These are phyloP conservation scores for Astrothelium subdiscretum DNA, from an alignment of 495 filamentous ascomycete genomes.

Conservation along the genomic window DNA sequence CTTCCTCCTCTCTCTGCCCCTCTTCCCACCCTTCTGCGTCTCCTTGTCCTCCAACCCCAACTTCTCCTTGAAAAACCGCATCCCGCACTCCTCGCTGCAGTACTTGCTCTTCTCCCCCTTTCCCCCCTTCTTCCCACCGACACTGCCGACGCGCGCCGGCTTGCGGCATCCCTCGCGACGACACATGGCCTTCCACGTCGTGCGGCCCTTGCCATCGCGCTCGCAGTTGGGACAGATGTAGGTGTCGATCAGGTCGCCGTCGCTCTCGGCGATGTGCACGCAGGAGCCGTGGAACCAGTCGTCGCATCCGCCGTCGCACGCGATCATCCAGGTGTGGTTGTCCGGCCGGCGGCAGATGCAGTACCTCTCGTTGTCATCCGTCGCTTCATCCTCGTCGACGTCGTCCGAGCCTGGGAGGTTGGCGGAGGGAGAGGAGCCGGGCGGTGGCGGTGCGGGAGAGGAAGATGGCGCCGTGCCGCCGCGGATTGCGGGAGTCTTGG, in stretches of 20 bases:
- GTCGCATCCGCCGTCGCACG: slow-evolving; percentile 58
- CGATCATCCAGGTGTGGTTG: slow-evolving; percentile 68
- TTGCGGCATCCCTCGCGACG: slow-evolving; percentile 47
- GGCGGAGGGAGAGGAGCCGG: slow-evolving; percentile 24
- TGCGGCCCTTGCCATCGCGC: slow-evolving; percentile 39
- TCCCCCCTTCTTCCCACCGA: slow-evolving; percentile 19
- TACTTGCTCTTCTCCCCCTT: slow-evolving; percentile 49
- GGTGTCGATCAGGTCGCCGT: slow-evolving; percentile 54
- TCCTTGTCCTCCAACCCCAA: slow-evolving; percentile 13
- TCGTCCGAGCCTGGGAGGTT: slow-evolving; percentile 30
- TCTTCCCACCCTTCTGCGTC: slow-evolving; percentile 2
- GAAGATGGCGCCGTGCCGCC: slow-evolving; percentile 29
- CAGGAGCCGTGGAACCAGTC: slow-evolving; percentile 68
- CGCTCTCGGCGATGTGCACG: slow-evolving; percentile 48
- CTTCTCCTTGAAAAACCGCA: slow-evolving; percentile 43
- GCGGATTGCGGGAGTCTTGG: slow-evolving; percentile 36
- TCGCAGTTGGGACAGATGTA: slow-evolving; percentile 60
- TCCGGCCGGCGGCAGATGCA: slow-evolving; percentile 63
- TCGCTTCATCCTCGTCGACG: slow-evolving; percentile 28
- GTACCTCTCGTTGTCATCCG: slow-evolving; percentile 42
- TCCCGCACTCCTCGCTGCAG: slow-evolving; percentile 54
- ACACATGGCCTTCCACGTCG: slow-evolving; percentile 62
- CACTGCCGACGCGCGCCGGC: slow-evolving; percentile 42
- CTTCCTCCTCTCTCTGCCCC: slow-evolving; percentile 10
- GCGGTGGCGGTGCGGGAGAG: slow-evolving; percentile 29